Conservation (phyloP, 805 yeast genomes). For the Starmerella kuoi region DNA sequence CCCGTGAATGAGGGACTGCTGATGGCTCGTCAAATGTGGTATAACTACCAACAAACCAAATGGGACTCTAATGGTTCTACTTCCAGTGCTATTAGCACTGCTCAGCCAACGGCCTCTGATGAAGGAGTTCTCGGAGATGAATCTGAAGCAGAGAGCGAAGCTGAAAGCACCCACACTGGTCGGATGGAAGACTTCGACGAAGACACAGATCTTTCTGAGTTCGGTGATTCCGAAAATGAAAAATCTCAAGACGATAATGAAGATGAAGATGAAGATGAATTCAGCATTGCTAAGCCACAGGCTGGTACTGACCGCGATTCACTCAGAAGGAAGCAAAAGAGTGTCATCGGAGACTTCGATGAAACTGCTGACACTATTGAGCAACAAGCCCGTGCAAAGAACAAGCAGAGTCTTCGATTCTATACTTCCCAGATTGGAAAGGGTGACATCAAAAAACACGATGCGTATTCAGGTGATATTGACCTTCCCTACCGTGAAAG, state of each 20-base stretch:
- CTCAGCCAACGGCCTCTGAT: neutral
- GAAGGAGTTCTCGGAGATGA: neutral
- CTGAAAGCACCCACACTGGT: neutral
- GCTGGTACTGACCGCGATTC: slow-evolving; percentile 4
- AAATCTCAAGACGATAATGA: neutral
- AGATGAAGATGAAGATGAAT: slow-evolving; percentile 17
- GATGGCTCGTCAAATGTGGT: slow-evolving; percentile 76
- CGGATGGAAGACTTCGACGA: neutral
- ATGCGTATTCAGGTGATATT: slow-evolving; percentile 52
- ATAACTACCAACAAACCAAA: slow-evolving; percentile 48
- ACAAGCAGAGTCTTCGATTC: slow-evolving; percentile 77
- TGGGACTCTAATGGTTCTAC: neutral
- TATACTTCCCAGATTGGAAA: slow-evolving; percentile 95
- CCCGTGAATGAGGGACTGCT: slow-evolving; percentile 81
- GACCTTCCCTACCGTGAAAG: slow-evolving; percentile 90
- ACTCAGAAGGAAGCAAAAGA: slow-evolving; percentile 1
- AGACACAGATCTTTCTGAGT: slow-evolving; percentile 7
- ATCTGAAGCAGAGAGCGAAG: neutral
- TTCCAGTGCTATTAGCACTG: neutral
- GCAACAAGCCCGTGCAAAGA: slow-evolving; percentile 42
- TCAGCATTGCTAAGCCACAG: slow-evolving; percentile 16
- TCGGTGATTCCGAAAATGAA: slow-evolving; percentile 1
- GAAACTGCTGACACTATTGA: slow-evolving; percentile 74
- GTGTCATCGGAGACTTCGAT: slow-evolving; percentile 41
- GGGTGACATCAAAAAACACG: slow-evolving; percentile 28